Conservation (phyloP, 176 grass and related monocot species). For the Oryza rufipogon region DNA sequence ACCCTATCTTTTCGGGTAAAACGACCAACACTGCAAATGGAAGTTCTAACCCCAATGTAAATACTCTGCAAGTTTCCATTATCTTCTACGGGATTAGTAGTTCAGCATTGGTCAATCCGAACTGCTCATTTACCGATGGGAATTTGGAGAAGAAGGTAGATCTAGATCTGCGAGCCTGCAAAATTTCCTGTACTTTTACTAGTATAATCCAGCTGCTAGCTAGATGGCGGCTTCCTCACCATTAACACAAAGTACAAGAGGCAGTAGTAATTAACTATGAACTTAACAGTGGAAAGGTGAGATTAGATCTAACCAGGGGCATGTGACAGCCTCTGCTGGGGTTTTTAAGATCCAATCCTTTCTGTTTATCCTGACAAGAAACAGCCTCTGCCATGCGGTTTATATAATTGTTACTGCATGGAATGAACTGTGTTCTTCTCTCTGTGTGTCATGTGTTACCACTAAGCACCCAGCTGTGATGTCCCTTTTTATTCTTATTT, state of each 20-base stretch:
- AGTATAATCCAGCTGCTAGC: constrained; percentile 37
- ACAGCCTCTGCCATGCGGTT: constrained; percentile 49
- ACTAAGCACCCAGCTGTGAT: constrained; percentile 49
- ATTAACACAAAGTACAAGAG: constrained; percentile 54
- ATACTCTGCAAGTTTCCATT: constrained; percentile 59
- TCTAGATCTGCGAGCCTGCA: constrained; percentile 66
- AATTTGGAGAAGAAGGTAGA: constrained; percentile 66
- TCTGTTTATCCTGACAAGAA: constrained; percentile 50
- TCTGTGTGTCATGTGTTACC: constrained; percentile 51
- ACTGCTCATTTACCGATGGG: constrained; percentile 60
- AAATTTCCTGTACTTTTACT: constrained; percentile 59
- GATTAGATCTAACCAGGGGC: constrained; percentile 62
- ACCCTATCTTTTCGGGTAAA: constrained; percentile 36
- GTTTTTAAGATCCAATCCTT: constrained; percentile 59
- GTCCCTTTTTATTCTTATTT: constrained; percentile 48
- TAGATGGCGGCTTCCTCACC: constrained; percentile 39
- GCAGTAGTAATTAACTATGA: constrained; percentile 44
- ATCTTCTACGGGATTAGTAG: constrained; percentile 58
- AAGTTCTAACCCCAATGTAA: constrained; percentile 64
- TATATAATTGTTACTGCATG: constrained; percentile 59
- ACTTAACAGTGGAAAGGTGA: constrained; percentile 53
- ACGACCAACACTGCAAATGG: constrained; percentile 51
- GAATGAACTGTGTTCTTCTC: constrained; percentile 60
- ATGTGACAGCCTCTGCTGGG: constrained; percentile 50
- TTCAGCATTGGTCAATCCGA: constrained; percentile 41